Base-by-base conservation (phyloP, 768 basidiomycete species). In the Pleurotus platypus region DNA sequence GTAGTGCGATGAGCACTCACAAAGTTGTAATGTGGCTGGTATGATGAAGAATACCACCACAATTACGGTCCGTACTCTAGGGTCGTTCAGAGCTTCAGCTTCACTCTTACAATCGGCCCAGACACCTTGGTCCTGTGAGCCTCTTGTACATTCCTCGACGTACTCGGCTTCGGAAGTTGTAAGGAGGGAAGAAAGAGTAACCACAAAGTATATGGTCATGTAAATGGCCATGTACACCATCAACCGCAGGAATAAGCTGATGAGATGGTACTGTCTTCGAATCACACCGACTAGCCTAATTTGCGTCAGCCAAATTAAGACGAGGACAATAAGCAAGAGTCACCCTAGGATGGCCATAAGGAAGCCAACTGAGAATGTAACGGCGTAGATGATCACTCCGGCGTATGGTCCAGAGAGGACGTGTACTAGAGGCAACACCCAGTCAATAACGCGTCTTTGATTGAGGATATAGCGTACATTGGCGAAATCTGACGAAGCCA, bases 401-500 rank as follows among this genome's bases (percentile, higher is more conserved):
- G 39, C 39, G 9, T 22, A 22, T 20, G 51, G 39, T 6, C 51
- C 51, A 22, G 51, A 54, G 35, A 15, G 37, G 5, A 42, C 15
- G 4, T 42, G 20, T 11, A 26, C 51, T 54, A 38, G 5, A 35
- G 3, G 16, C 16, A 26, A 50, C 18, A n/a, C 11, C 8, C 15
- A n/a, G 20, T 16, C 4, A 15, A 30, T 50, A 27, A 4, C 26
- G 13, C 35, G 35, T 40, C 13, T 16, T 54, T 8, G 12, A 15
- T 20, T 20, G 18, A 42, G 37, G 38, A 40, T 9, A 42, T 22
- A 18, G 22, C 13, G 30, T 38, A 16, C 30, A 24, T 40, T 39
- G 12, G n/a, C 18, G n/a, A 30, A 40, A 35, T 35, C 30, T 15
- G 7, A 24, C 64, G 61, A 58, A 70, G 67, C 69, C 69, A 2